phyloP scores from a whole-genome alignment of 2,329 filamentous ascomycete species.

The Sclerotinia nivalis region DNA sequence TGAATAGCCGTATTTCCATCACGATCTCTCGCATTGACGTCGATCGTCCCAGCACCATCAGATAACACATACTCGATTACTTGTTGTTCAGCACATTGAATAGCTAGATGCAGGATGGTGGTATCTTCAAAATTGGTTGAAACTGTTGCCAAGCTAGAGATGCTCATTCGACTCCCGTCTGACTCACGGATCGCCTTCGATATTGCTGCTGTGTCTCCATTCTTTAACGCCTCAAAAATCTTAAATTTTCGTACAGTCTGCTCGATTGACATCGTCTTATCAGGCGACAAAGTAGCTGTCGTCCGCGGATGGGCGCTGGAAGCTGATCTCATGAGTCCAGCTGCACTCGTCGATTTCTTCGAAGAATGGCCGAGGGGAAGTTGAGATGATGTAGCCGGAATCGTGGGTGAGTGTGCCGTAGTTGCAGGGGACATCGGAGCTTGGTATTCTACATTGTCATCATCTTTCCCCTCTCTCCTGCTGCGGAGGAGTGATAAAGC shows the following conservation, averaged over 20 bases:
- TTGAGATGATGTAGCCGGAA: slow-evolving; percentile 29
- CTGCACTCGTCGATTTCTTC: slow-evolving; percentile 37
- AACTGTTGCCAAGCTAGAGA: slow-evolving; percentile 43
- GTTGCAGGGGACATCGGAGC: slow-evolving; percentile 35
- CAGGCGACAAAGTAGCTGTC: slow-evolving; percentile 32
- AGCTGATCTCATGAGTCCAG: slow-evolving; percentile 37
- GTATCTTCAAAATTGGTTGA: slow-evolving; percentile 69
- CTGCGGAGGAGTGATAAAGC: slow-evolving; percentile 55
- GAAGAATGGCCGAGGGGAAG: slow-evolving; percentile 34
- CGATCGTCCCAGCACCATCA: slow-evolving; percentile 64
- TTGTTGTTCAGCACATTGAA: slow-evolving; percentile 89
- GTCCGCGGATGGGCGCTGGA: slow-evolving; percentile 9
- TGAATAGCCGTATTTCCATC: slow-evolving; percentile 95
- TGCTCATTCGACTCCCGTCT: slow-evolving; percentile 45
- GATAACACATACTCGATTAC: slow-evolving; percentile 96
- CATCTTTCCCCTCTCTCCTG: slow-evolving; percentile 44
- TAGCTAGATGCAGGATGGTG: slow-evolving; percentile 86
- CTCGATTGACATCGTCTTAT: slow-evolving; percentile 63
- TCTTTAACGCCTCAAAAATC: slow-evolving; percentile 87
- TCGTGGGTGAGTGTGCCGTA: slow-evolving; percentile 33
- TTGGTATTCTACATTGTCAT: slow-evolving; percentile 40
- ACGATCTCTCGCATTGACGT: slow-evolving; percentile 86
- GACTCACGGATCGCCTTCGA: slow-evolving; percentile 78
- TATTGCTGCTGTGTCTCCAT: slow-evolving; percentile 87
- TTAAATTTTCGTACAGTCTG: slow-evolving; percentile 94